These are phyloP conservation scores for Ceratobasidium sp. DNA, from an alignment of 1,284 basidiomycete species.

Conservation along the genomic window DNA sequence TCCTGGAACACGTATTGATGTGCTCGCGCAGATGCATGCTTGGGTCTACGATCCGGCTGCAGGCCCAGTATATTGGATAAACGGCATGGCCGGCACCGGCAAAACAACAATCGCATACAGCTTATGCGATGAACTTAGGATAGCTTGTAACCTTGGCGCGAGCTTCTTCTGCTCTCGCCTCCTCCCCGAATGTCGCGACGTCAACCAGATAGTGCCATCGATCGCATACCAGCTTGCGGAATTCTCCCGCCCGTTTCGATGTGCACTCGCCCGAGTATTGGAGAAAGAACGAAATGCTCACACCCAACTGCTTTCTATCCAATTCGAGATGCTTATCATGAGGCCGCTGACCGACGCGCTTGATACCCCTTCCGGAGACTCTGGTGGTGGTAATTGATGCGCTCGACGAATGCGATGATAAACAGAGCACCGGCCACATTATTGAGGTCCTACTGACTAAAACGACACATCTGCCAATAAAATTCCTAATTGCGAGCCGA, in stretches of 20 bases:
- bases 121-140: not conserved
- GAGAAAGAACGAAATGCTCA: not conserved
- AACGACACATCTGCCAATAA: not conserved
- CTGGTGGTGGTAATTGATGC: slow-evolving; percentile 13
- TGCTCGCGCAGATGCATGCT: not conserved
- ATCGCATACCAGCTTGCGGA: slow-evolving; percentile 9
- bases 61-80: not conserved
- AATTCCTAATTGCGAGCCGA: not conserved
- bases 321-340: not conserved
- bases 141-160: not conserved
- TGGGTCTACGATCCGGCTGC: not conserved
- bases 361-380: not conserved
- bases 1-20: not conserved
- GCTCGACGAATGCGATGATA: not conserved
- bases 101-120: slow-evolving; percentile 2
- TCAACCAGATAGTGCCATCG: not conserved
- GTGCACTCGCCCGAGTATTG: not conserved
- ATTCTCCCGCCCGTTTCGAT: not conserved
- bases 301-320: not conserved
- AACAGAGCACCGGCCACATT: not conserved
- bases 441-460: not conserved
- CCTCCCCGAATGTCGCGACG: not conserved
- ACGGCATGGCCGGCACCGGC: no score
- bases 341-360: not conserved
- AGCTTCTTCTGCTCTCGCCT: slow-evolving; percentile 6